Evolutionary conservation across 371 early-diverging fungal species (phyloP), one percentile per base, ranked within the genome.

Genomic region (Mucor racemosus): DNA sequence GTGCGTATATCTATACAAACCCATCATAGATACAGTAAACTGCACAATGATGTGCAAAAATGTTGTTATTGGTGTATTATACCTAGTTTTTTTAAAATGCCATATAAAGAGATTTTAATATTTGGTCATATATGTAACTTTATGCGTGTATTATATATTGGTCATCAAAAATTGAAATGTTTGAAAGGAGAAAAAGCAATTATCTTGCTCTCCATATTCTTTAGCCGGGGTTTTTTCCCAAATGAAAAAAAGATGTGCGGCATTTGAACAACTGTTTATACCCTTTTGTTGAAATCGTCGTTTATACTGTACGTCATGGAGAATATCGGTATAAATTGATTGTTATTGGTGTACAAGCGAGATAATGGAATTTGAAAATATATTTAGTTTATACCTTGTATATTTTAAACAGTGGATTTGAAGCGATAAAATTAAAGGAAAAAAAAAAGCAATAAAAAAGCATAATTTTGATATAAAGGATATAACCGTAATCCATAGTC

Each of bases 301-400:
- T 33, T 59, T 50, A 60, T 54, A 60, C 19, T 62, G 15, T 62
- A 62, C 62, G 62, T 62, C 62, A 62, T 58, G 58, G 38, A 58
- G 34, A 48, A 33, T 41, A 40, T 41, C 48, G 58, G 38, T 46
- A 48, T 46, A 61, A 61, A 54, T 33, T 33, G 62, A 34, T 48
- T 61, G 48, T 42, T 48, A 34, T 58, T 42, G 57, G 57, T 57
- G 44, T 36, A 58, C 65, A 58, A 58, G 38, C 36, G 14, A 14
- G 48, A 61, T 60, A 60, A 41, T 36, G 15, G 62, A 38, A 62
- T 15, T 50, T 62, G 6, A 34, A 48, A 62, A 19, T 39, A 35
- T 34, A 58, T 58, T 58, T 58, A 33, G 39, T 35, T 38, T 58
- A 34, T 35, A 58, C n/a, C 58, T 35, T 35, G 34, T 58, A 36